Evolutionary conservation across 2,329 filamentous ascomycete species (phyloP).

Genomic region (Fusarium burgessii): DNA sequence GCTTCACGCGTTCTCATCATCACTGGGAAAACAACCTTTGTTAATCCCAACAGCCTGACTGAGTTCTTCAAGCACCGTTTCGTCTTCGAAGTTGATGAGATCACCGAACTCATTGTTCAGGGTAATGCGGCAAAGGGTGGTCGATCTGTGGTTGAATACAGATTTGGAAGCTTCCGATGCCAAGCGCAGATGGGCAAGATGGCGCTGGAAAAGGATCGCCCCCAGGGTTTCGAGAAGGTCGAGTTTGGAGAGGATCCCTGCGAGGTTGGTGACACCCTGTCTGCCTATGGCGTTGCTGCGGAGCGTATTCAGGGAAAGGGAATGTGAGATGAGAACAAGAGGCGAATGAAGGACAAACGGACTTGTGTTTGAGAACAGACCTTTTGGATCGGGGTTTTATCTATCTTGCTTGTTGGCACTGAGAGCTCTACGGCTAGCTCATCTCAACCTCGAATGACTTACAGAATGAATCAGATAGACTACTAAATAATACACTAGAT

Average conservation of each 20-base stretch:
- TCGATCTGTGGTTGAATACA: constrained; percentile 59
- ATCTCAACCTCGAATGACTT: background rate
- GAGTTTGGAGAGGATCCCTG: constrained; percentile 56
- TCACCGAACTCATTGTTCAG: constrained; percentile 49
- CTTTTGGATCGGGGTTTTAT: constrained; percentile 7
- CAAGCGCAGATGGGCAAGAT: constrained; percentile 64
- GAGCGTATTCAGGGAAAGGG: constrained; percentile 51
- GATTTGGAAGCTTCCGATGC: constrained; percentile 67
- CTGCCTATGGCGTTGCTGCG: constrained; percentile 50
- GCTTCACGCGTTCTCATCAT: constrained; percentile 64
- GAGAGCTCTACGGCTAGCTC: background rate
- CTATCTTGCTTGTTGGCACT: constrained; percentile 9
- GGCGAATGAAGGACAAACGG: background rate
- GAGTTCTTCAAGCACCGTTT: constrained; percentile 58
- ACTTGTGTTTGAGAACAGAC: background rate
- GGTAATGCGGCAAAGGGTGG: constrained; percentile 27
- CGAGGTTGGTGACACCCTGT: constrained; percentile 50
- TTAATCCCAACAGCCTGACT: constrained; percentile 57
- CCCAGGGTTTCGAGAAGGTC: constrained; percentile 52
- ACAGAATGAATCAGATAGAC: constrained; percentile 14
- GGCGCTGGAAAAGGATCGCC: constrained; percentile 52
- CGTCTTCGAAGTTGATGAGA: constrained; percentile 61
- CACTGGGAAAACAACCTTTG: constrained; percentile 57
- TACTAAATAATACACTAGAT: constrained; percentile 14
- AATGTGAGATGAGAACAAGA: constrained; percentile 33